Evolutionary conservation across 768 basidiomycete species (phyloP).

Genomic region (Macrocybe gigantea): DNA sequence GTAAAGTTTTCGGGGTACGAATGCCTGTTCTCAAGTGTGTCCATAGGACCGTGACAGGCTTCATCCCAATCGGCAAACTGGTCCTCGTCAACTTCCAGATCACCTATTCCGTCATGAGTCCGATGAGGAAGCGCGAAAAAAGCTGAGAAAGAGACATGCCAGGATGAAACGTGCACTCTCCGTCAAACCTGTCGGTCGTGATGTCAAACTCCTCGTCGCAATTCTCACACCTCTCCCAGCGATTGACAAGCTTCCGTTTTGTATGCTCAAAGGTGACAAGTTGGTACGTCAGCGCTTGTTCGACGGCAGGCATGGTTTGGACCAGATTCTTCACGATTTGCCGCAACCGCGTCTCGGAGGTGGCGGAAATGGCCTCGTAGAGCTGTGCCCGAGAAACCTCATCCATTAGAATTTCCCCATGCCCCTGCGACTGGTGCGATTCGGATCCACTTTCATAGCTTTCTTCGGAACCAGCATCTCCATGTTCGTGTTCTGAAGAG

Average conservation of each 20-base stretch:
- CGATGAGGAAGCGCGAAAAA: not conserved
- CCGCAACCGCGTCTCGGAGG: conserved; percentile 39
- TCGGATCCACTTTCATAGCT: conserved; percentile 25
- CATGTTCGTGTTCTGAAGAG: conserved; percentile 21
- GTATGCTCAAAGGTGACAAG: conserved; percentile 34
- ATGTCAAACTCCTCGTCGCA: conserved; percentile 45
- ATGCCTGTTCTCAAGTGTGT: conserved; percentile 30
- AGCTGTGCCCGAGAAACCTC: conserved; percentile 35
- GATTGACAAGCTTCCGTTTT: conserved; percentile 28
- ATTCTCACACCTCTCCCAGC: conserved; percentile 42
- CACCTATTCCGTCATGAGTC: conserved; percentile 21
- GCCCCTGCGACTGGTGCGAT: too few relatives aligned
- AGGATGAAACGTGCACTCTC: conserved; percentile 46
- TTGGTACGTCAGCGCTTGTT: conserved; percentile 36
- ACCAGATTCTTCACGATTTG: conserved; percentile 31
- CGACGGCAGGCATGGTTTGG: conserved; percentile 32
- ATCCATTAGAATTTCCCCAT: conserved; percentile 27
- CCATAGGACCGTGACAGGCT: conserved; percentile 39
- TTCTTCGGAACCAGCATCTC: conserved; percentile 12
- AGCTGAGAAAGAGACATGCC: conserved; percentile 25
- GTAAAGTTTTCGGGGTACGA: conserved; percentile 41
- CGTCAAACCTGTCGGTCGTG: conserved; percentile 25
- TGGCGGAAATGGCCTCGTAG: conserved; percentile 32
- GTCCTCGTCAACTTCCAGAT: conserved; percentile 33
- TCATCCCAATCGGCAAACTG: conserved; percentile 44